A percentile compares a stretch with the other conserved stretches of the same genome.
Conservation (phyloP, 2,329 filamentous ascomycete species). For the Scedosporium dehoogii region DNA sequence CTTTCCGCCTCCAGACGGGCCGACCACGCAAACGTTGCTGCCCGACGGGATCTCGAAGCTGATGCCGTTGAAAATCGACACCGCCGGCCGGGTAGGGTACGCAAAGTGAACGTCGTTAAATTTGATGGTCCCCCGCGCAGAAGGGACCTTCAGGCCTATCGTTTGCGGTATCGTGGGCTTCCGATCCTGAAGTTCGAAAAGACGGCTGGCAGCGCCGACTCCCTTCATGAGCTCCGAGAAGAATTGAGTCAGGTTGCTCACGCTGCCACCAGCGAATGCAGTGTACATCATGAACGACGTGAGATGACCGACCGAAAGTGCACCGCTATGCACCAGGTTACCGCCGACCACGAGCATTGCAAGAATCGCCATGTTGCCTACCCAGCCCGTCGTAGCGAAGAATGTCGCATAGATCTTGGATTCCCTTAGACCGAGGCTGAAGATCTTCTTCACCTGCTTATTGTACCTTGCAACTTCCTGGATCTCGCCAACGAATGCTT, state of each 20-base stretch:
- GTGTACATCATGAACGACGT: constrained; percentile 99
- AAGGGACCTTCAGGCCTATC: constrained; percentile 65
- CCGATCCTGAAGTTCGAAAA: constrained; percentile 93
- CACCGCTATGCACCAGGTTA: constrained; percentile 75
- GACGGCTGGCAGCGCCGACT: constrained; percentile 86
- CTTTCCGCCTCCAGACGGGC: constrained; percentile 91
- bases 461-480: constrained; percentile 90
- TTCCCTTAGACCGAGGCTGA: constrained; percentile 76
- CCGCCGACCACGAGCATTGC: constrained; percentile 85
- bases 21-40: constrained; percentile 91
- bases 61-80: constrained; percentile 80
- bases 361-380: constrained; percentile 94
- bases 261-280: constrained; percentile 71
- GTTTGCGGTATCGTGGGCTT: constrained; percentile 81
- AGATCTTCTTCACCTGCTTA: constrained; percentile 82
- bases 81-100: constrained; percentile 88
- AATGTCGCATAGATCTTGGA: constrained; percentile 85
- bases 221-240: constrained; percentile 99
- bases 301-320: constrained; percentile 82
- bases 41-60: constrained; percentile 88
- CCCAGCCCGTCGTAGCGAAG: constrained; percentile 77
- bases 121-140: constrained; percentile 78
- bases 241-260: constrained; percentile 91
- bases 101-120: constrained; percentile 82
- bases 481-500: constrained; percentile 89